A percentile compares a stretch with the other conserved stretches of the same genome.
Conservation (phyloP, 306 rosid genomes). For the Citrullus amarus region DNA sequence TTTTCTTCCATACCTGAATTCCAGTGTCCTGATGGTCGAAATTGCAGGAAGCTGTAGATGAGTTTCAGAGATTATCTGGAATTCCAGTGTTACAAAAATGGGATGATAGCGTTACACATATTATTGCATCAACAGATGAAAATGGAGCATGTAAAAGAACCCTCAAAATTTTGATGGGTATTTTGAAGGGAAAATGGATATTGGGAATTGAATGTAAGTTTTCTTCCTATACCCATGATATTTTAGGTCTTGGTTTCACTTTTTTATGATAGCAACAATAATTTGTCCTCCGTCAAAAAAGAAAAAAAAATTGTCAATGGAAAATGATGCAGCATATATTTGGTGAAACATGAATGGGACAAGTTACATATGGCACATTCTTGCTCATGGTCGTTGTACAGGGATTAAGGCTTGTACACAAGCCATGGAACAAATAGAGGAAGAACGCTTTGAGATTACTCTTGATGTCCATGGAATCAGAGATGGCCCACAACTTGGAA, state of each 20-base stretch:
- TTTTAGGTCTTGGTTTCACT: not conserved
- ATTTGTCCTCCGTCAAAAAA: not conserved
- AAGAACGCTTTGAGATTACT: conserved; percentile 54
- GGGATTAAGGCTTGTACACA: conserved; percentile 74
- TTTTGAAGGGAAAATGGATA: conserved; percentile 92
- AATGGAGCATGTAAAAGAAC: conserved; percentile 84
- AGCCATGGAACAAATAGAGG: conserved; percentile 49
- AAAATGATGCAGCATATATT: not conserved
- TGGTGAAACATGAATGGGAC: not conserved
- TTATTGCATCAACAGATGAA: conserved; percentile 75
- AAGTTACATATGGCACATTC: not conserved
- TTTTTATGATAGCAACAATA: not conserved
- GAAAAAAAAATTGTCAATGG: not conserved
- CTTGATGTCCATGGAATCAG: conserved; percentile 59
- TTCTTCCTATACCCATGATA: not conserved
- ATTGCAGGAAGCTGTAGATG: conserved; percentile 56
- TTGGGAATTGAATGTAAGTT: conserved; percentile 55
- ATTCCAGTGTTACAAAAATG: conserved; percentile 54
- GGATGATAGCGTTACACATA: conserved; percentile 77
- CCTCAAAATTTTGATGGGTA: conserved; percentile 79
- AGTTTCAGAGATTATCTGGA: conserved; percentile 52
- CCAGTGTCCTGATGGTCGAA: conserved; percentile 8
- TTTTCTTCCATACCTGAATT: not conserved
- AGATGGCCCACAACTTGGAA: conserved; percentile 80
- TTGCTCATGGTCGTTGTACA: conserved; percentile 16